Evolutionary conservation across 805 yeast species (phyloP).

Genomic region (Ogataea corticis): DNA sequence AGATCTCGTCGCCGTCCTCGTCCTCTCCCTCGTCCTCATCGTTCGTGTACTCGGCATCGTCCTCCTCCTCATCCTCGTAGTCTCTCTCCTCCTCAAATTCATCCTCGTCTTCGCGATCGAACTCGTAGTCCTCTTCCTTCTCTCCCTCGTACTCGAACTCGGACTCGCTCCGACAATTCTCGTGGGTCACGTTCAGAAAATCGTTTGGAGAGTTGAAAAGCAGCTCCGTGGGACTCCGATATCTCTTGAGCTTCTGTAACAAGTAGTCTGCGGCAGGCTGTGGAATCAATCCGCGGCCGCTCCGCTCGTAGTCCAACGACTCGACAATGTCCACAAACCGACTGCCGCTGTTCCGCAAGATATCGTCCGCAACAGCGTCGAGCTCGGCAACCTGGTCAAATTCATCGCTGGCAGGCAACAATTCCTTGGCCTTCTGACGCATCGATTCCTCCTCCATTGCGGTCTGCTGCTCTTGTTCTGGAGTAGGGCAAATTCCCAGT

Average conservation of each 20-base stretch:
- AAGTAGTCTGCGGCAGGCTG: constrained; percentile 26
- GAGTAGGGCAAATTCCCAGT: constrained; percentile 23
- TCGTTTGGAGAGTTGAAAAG: constrained; percentile 3
- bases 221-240: constrained; percentile 1
- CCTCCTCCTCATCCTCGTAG: constrained; percentile 17
- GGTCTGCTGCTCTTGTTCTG: constrained; percentile 8
- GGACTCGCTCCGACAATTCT: constrained; percentile 33
- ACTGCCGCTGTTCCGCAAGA: constrained; percentile 75
- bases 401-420: not conserved
- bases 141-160: constrained; percentile 28
- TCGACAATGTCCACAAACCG: constrained; percentile 81
- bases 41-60: constrained; percentile 19
- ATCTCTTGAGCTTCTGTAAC: constrained; percentile 26
- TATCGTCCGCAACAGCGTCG: constrained; percentile 69
- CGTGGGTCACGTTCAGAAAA: constrained; percentile 29
- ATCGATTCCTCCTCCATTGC: not conserved
- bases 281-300: constrained; percentile 31
- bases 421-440: not conserved
- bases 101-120: constrained; percentile 16
- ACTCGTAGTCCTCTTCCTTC: constrained; percentile 5
- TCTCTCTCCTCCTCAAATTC: constrained; percentile 13
- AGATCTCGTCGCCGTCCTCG: constrained; percentile 35
- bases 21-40: constrained; percentile 17
- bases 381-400: constrained; percentile 10
- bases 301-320: constrained; percentile 57